Evolutionary conservation across 2,329 filamentous ascomycete genomes (phyloP).

Genomic region (Cordyceps cicadae): DNA sequence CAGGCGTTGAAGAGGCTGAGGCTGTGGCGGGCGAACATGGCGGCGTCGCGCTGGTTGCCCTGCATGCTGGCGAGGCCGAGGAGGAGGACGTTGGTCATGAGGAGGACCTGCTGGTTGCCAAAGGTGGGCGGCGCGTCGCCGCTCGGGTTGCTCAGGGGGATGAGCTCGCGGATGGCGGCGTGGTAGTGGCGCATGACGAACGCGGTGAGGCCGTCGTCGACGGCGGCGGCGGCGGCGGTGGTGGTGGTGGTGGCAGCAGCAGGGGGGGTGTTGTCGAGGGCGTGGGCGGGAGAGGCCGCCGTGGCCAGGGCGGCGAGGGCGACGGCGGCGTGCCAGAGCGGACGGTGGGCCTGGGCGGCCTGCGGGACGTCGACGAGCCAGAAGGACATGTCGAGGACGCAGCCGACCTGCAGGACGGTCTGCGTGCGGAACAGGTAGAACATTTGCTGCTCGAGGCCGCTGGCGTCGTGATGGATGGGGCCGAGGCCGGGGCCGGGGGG

Average conservation of each 20-base stretch:
- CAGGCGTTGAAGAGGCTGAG: not conserved
- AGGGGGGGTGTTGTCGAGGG: not conserved
- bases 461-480: not conserved
- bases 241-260: too few species aligned
- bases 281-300: too few species aligned
- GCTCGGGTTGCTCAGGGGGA: not conserved
- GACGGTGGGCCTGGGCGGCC: not conserved
- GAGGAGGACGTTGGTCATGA: slow-evolving; percentile 4
- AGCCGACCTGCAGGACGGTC: not conserved
- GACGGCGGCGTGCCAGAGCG: not conserved
- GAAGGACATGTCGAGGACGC: not conserved
- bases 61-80: not conserved
- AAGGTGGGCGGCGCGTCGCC: not conserved
- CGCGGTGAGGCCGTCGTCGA: not conserved
- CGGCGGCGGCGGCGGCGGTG: not conserved
- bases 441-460: not conserved
- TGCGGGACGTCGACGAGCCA: slow-evolving; percentile 2
- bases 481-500: not conserved
- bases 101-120: not conserved
- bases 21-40: not conserved
- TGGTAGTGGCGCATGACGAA: slow-evolving; percentile 1
- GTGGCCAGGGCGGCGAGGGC: too few species aligned
- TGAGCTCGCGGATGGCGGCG: not conserved
- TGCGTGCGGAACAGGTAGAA: slow-evolving; percentile 2
- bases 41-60: not conserved